Conservation (phyloP, 2,329 filamentous ascomycete species). For the Penicillium frequentans region DNA sequence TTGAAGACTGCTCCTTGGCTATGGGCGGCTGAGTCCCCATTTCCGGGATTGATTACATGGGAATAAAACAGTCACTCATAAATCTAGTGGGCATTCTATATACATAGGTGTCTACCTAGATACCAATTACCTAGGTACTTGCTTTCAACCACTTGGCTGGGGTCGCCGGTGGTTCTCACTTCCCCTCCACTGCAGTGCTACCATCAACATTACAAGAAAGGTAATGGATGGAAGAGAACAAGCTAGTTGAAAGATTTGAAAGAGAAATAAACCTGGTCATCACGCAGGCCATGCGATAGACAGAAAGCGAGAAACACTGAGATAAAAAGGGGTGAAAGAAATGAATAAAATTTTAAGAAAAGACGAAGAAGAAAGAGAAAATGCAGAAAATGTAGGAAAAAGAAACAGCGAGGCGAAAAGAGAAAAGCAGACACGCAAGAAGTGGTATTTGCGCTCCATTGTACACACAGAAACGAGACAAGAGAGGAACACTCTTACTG, state of each 20-base stretch:
- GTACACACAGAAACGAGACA: slow-evolving; percentile 33
- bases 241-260: not conserved
- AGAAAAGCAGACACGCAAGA: slow-evolving; percentile 25
- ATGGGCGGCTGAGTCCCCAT: too few species aligned
- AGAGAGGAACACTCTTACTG: slow-evolving; percentile 1
- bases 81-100: too few species aligned
- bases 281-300: slow-evolving; percentile 17
- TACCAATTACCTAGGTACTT: too few species aligned
- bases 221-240: slow-evolving; percentile 2
- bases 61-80: too few species aligned
- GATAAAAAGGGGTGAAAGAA: slow-evolving; percentile 5
- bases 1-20: too few species aligned
- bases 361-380: slow-evolving; percentile 7
- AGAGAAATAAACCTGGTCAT: slow-evolving; percentile 17
- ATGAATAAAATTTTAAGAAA: slow-evolving; percentile 14
- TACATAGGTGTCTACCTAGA: too few species aligned
- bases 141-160: too few species aligned
- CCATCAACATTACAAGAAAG: slow-evolving; percentile 11
- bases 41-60: too few species aligned
- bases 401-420: slow-evolving; percentile 13
- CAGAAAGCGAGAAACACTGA: slow-evolving; percentile 12
- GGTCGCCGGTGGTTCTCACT: not conserved
- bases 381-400: slow-evolving; percentile 14
- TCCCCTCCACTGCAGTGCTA: not conserved
- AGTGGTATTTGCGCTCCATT: slow-evolving; percentile 45